A percentile compares a stretch with the other conserved stretches of the same genome.
These are phyloP conservation scores for Gentiana dahurica DNA, from an alignment of 257 asterid genomes.

Conservation along the genomic window DNA sequence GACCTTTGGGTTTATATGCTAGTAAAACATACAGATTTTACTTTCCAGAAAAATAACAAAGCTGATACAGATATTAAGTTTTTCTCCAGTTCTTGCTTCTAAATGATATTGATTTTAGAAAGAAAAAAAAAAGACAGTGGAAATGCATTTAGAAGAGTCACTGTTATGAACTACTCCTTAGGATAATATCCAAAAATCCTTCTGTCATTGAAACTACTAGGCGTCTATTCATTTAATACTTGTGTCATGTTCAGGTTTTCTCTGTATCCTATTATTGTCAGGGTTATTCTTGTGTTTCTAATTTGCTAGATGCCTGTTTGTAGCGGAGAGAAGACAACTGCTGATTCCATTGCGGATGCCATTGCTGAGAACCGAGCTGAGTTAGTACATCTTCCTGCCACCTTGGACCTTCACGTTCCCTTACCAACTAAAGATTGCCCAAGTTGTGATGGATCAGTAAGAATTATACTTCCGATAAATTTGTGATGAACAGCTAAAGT, in stretches of 20 bases:
- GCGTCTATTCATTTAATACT: too few species aligned
- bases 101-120: too few species aligned
- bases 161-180: too few species aligned
- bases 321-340: conserved; percentile 97
- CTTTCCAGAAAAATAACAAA: background rate
- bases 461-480: conserved; percentile 16
- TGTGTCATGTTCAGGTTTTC: too few species aligned
- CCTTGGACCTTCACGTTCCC: conserved; percentile 62
- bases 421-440: conserved; percentile 88
- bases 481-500: background rate
- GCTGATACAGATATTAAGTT: too few species aligned
- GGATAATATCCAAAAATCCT: too few species aligned
- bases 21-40: background rate
- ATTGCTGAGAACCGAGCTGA: conserved; percentile 88
- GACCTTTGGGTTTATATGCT: background rate
- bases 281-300: conserved; percentile 1
- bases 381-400: conserved; percentile 83
- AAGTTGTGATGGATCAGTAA: conserved; percentile 83
- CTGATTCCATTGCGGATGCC: conserved; percentile 81
- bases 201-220: too few species aligned
- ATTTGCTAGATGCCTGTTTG: conserved; percentile 10
- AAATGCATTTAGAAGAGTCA: too few species aligned
- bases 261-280: too few species aligned
- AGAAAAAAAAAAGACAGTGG: too few species aligned
- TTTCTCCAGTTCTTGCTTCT: too few species aligned